Evolutionary conservation across 495 filamentous ascomycete species (phyloP), one percentile per base, ranked within the genome.

Genomic region (Xylaria acuta): DNA sequence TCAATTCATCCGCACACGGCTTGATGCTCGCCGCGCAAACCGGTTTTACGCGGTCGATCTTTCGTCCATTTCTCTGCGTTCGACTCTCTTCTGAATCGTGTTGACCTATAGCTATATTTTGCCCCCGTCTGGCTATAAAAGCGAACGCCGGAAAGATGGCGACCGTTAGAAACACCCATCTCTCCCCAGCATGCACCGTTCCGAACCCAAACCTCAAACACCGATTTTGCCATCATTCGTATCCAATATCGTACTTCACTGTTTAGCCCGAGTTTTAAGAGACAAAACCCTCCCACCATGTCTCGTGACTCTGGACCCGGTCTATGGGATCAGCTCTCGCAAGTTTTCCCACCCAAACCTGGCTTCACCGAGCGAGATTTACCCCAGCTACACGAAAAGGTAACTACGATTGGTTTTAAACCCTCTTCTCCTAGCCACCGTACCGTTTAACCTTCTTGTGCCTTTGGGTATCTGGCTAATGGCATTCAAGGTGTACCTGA

Each of bases 401-500:
- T 72, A 64, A 1, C 2, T 22, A 30, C 16, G 9, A 27, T 65
- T 49, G 2, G 16, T 36, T 14, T 14, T 27, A 8, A 53, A 53
- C 1, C 22, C n/a, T 53, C 49, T 27, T 53, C n/a, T 27, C 22
- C 22, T 25, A 25, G 54, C 30, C 54, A 54, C 20, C 20, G 0
- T 59, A 4, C 25, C 8, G 9, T 20, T 51, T 16, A 16, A 20
- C 1, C 3, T 14, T 34, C 16, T 72, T 40, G 68, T 62, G 27
- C n/a, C 27, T 11, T 27, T 22, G 12, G 38, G 12, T 34, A 41
- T 30, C 36, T 27, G 18, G n/a, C 51, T 68, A 45, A 59, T n/a
- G 5, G 2, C 0, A 5, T 40, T 14, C 38, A 32, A 80, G 71
- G 80, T 83, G 41, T 80, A 77, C 72, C 75, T 88, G 32, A 78